These are phyloP conservation scores for Sporobolus alterniflorus DNA, from an alignment of 202 grass and related monocot species.

Conservation along the genomic window DNA sequence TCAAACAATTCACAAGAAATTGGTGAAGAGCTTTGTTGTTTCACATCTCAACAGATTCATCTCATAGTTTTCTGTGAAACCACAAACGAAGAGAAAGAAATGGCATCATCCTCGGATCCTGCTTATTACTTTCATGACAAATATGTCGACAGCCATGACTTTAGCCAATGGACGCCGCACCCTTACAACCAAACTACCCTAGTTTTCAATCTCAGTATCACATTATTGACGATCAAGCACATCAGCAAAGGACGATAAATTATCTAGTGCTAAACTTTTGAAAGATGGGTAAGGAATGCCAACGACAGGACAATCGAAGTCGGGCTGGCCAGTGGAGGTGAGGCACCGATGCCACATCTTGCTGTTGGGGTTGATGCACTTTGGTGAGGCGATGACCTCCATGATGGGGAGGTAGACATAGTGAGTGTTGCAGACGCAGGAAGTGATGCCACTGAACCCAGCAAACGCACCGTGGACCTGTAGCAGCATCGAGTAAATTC, in stretches of 20 bases:
- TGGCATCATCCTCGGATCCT: not conserved
- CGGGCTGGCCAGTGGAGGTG: conserved; percentile 89
- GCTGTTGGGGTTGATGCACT: conserved; percentile 82
- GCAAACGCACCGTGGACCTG: conserved; percentile 98
- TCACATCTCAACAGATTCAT: not conserved
- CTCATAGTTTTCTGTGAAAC: not conserved
- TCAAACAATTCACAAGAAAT: no score
- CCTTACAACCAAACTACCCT: not conserved
- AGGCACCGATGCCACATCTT: conserved; percentile 98
- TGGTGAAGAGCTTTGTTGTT: not conserved
- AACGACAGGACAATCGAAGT: conserved; percentile 62
- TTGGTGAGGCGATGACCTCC: conserved; percentile 73
- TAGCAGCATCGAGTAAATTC: conserved; percentile 3
- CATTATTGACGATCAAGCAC: conserved; percentile 23
- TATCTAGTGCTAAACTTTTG: not conserved
- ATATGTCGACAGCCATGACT: not conserved
- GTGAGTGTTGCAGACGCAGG: conserved; percentile 81
- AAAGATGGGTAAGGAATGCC: not conserved
- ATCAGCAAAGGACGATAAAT: conserved; percentile 10
- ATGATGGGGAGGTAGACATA: conserved; percentile 88
- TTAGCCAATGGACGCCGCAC: not conserved
- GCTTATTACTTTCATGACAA: not conserved
- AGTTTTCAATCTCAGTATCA: not conserved
- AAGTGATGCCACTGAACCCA: conserved; percentile 94
- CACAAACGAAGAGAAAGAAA: not conserved